A percentile compares a stretch with the other conserved stretches of the same genome.
Evolutionary conservation across 352 stramenopile genomes (phyloP).

Genomic region (Phytophthora fragariaefolia): DNA sequence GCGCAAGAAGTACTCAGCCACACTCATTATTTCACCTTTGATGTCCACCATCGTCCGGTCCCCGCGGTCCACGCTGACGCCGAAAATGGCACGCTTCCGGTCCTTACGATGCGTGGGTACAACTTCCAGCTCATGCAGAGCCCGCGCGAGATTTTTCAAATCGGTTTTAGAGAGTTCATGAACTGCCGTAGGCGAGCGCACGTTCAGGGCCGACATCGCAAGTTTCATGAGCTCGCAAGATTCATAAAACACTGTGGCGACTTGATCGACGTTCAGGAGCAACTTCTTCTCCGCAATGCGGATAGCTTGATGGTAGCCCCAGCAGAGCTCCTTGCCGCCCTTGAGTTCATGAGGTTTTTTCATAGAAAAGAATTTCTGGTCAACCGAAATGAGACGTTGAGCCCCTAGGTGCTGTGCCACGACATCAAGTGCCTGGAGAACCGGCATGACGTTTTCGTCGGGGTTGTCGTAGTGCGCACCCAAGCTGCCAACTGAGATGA

Average conservation of each 20-base stretch:
- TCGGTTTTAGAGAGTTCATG: conserved; percentile 44
- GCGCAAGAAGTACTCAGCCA: conserved; percentile 61
- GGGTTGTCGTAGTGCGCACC: conserved; percentile 50
- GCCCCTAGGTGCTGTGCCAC: conserved; percentile 59
- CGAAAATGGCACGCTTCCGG: conserved; percentile 52
- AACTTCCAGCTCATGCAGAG: conserved; percentile 56
- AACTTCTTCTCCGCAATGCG: conserved; percentile 57
- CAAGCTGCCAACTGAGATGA: conserved; percentile 50
- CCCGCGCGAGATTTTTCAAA: conserved; percentile 36
- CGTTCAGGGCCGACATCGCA: conserved; percentile 44
- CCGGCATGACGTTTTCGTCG: conserved; percentile 62
- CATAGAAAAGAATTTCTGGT: conserved; percentile 74
- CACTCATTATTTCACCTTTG: conserved; percentile 53
- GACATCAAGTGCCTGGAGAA: conserved; percentile 72
- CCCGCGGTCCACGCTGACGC: conserved; percentile 50
- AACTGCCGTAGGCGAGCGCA: conserved; percentile 34
- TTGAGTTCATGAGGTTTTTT: conserved; percentile 61
- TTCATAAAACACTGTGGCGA: conserved; percentile 69
- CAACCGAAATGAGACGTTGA: conserved; percentile 61
- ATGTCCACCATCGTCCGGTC: conserved; percentile 57
- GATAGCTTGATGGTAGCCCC: conserved; percentile 78
- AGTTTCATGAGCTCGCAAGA: conserved; percentile 59
- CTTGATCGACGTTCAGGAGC: conserved; percentile 74
- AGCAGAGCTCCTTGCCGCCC: conserved; percentile 71
- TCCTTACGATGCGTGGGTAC: conserved; percentile 62